Evolutionary conservation across 345 rosid genomes (phyloP).

Genomic region (Salix exigua): DNA sequence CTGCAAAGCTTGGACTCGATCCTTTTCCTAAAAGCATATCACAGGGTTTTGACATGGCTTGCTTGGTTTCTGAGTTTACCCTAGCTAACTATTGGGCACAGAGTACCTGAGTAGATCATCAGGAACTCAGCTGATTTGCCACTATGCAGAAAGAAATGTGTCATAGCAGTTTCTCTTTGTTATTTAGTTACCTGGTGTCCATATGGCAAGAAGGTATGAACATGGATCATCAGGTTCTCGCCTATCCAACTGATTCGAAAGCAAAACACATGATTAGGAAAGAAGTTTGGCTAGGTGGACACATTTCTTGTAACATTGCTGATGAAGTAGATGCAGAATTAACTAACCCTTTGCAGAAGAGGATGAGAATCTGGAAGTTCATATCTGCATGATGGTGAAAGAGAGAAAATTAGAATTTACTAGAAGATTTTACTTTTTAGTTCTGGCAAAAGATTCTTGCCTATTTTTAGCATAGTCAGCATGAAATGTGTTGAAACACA

Average conservation of each 20-base stretch:
- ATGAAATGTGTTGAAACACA: not conserved
- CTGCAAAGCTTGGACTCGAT: not conserved
- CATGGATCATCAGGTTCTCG: constrained; percentile 31
- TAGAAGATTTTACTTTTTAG: not conserved
- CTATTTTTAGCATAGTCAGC: not conserved
- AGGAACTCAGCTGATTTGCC: not conserved
- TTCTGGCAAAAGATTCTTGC: not conserved
- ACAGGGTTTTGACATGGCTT: not conserved
- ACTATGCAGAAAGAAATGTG: not conserved
- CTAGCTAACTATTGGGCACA: not conserved
- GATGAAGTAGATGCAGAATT: constrained; percentile 9
- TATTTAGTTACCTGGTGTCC: constrained; percentile 29
- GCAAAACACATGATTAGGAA: not conserved
- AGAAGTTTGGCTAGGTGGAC: not conserved
- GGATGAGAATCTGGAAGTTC: constrained; percentile 34
- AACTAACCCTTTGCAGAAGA: constrained; percentile 29
- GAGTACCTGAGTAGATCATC: not conserved
- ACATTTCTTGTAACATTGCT: not conserved
- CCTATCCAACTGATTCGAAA: constrained; percentile 18
- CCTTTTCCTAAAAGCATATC: not conserved
- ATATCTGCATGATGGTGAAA: constrained; percentile 22
- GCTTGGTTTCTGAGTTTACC: not conserved
- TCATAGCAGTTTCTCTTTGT: not conserved
- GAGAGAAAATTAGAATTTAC: not conserved
- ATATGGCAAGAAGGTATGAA: constrained; percentile 33